These are phyloP conservation scores for Fonsecaea nubica DNA, from an alignment of 2,329 filamentous ascomycete species.

Conservation along the genomic window DNA sequence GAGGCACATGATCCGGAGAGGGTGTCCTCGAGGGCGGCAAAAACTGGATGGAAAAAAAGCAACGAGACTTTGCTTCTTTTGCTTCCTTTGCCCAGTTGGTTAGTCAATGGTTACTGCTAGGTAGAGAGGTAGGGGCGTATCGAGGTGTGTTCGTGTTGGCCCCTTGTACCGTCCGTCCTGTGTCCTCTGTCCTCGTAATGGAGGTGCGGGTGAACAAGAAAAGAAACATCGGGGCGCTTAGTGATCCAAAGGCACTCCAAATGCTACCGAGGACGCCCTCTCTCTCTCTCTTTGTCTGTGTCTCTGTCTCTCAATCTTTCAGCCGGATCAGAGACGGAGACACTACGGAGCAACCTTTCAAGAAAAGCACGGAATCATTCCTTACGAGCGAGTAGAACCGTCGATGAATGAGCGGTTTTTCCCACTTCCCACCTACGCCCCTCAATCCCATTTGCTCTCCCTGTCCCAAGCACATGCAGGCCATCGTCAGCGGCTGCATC, in stretches of 20 bases:
- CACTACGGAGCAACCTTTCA: no score
- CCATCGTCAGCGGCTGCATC: slow-evolving; percentile 23
- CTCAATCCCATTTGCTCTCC: no score
- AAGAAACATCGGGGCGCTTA: slow-evolving; percentile 12
- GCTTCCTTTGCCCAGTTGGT: no score
- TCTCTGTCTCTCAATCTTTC: not conserved
- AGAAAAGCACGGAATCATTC: slow-evolving; percentile 9
- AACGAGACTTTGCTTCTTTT: no score
- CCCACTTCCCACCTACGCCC: not conserved
- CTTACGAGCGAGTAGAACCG: not conserved
- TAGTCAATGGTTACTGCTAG: no score
- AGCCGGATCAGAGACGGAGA: not conserved
- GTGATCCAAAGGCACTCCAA: slow-evolving; percentile 7
- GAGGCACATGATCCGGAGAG: no score
- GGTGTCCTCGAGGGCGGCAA: no score
- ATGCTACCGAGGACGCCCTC: no score
- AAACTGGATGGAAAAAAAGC: no score
- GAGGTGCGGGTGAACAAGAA: slow-evolving; percentile 13
- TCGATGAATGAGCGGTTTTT: slow-evolving; percentile 13
- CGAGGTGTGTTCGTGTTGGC: not conserved
- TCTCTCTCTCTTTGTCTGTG: not conserved
- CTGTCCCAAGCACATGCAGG: slow-evolving; percentile 1
- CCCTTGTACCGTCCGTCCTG: not conserved
- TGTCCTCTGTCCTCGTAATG: not conserved
- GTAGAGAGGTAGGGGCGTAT: not conserved